Evolutionary conservation across 371 early-diverging fungal genomes (phyloP).

Genomic region (Syncephalis fuscata): DNA sequence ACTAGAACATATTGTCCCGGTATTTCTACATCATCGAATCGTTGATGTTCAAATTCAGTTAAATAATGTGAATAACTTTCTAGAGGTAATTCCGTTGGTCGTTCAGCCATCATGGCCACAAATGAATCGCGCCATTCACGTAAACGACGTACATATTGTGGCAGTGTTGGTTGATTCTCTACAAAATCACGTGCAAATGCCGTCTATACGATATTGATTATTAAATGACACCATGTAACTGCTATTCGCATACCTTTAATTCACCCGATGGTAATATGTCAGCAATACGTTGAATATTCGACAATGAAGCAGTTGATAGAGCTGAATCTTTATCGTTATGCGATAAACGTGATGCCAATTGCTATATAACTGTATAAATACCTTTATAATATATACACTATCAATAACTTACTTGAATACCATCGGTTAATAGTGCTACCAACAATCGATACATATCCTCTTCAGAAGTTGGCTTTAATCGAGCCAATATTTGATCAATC

Average conservation of each 20-base stretch:
- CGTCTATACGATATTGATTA: conserved; percentile 21
- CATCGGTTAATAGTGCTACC: conserved; percentile 70
- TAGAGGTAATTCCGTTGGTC: conserved; percentile 64
- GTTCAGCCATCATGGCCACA: conserved; percentile 62
- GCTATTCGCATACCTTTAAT: conserved; percentile 11
- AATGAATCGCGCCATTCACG: conserved; percentile 80
- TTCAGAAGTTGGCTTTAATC: conserved; percentile 83
- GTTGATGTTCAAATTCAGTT: conserved; percentile 93
- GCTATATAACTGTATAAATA: conserved; percentile 15
- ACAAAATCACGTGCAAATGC: conserved; percentile 86
- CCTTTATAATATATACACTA: not conserved
- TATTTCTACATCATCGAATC: conserved; percentile 94
- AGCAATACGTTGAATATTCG: conserved; percentile 71
- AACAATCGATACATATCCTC: conserved; percentile 93
- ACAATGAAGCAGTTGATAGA: conserved; percentile 54
- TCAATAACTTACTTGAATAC: too few relatives aligned
- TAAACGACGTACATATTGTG: conserved; percentile 64
- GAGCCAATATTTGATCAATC: conserved; percentile 87
- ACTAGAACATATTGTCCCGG: conserved; percentile 87
- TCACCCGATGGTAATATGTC: conserved; percentile 48
- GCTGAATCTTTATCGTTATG: conserved; percentile 41
- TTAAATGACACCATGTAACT: not conserved
- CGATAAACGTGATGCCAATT: conserved; percentile 38
- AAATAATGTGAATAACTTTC: conserved; percentile 80
- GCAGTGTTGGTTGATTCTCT: conserved; percentile 50